phyloP scores from a whole-genome alignment of 2,329 filamentous ascomycete species.

The Aspergillus melleus region DNA sequence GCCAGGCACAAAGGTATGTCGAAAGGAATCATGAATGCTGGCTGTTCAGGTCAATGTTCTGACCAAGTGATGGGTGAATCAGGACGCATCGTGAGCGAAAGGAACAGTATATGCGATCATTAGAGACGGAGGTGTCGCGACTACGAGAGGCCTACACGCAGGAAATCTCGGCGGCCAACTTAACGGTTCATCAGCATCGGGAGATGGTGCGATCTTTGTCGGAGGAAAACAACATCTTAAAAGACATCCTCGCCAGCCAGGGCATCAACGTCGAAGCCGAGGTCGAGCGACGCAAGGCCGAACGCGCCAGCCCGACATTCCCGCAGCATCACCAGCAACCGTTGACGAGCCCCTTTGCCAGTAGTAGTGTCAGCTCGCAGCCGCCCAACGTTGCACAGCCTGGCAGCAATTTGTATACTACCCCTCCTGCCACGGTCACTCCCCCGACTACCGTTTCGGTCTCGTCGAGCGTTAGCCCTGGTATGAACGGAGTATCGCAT shows the following conservation, averaged over 20 bases:
- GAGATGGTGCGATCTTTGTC: conserved; percentile 70
- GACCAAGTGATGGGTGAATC: not conserved
- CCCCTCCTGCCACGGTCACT: conserved; percentile 32
- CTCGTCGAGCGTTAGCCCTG: conserved; percentile 31
- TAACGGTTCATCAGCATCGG: conserved; percentile 63
- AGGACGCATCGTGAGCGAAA: conserved; percentile 97
- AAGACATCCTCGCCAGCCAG: conserved; percentile 58
- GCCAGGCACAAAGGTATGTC: conserved; percentile 87
- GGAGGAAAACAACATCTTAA: conserved; percentile 78
- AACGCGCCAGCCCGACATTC: conserved; percentile 26
- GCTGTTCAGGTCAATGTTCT: conserved; percentile 3
- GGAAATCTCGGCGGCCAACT: conserved; percentile 58
- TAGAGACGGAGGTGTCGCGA: conserved; percentile 87
- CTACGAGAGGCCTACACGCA: conserved; percentile 76
- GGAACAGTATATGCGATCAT: conserved; percentile 89
- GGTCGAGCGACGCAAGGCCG: conserved; percentile 39
- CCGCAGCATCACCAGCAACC: conserved; percentile 11
- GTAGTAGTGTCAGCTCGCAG: conserved; percentile 39
- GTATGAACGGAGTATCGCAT: conserved; percentile 26
- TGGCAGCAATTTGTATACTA: conserved; percentile 27
- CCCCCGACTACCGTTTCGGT: conserved; percentile 20
- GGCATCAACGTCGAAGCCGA: conserved; percentile 59
- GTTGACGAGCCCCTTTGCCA: conserved; percentile 41
- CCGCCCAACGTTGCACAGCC: conserved; percentile 26
- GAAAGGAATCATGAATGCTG: not conserved